Base-by-base conservation (phyloP, 257 asterid genomes). In the Primulina huaijiensis region DNA sequence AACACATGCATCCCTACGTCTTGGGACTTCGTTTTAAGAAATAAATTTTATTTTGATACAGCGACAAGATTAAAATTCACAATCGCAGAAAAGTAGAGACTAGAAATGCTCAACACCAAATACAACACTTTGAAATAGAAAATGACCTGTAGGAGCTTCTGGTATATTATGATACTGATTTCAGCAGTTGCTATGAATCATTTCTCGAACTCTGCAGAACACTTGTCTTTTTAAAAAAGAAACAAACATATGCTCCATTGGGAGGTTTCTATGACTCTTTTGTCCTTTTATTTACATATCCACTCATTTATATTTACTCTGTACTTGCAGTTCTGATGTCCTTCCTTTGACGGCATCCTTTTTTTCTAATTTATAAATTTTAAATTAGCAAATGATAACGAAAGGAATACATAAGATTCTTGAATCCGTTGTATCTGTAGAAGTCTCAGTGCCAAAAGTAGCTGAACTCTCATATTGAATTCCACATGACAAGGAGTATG, bases 381-480 rank as follows among this genome's bases (percentile, higher is more conserved):
- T 64, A n/a, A 57, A 40, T 31, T 30, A 21, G 20, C 23, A 2
- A 19, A 43, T 62, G 68, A 30, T 38, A 21, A 29, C 1, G 21
- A 27, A 1, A 12, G 34, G 52, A 50, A 34, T 61, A 38, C 17
- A 20, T n/a, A 73, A 35, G 43, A 64, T 29, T 7, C 10, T 50
- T 21, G 21, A 30, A 63, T 52, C n/a, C 55, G 19, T 20, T 46
- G 25, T 72, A 4, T 34, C 43, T 20, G 65, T 35, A 23, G 20
- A 12, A 60, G 17, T 21, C 2, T 33, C 57, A 59, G 23, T 60
- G 25, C 56, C 55, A 14, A 55, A 69, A 37, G 68, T 16, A 57
- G 55, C 73, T 38, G 35, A 27, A 37, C 56, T 14, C 38, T 55
- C 60, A 11, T 70, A 38, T 56, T 10, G 56, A 63, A 16, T 62